Evolutionary conservation across 2,329 filamentous ascomycete species (phyloP), one percentile per base, ranked within the genome.

Genomic region (Fusarium subtropicale): DNA sequence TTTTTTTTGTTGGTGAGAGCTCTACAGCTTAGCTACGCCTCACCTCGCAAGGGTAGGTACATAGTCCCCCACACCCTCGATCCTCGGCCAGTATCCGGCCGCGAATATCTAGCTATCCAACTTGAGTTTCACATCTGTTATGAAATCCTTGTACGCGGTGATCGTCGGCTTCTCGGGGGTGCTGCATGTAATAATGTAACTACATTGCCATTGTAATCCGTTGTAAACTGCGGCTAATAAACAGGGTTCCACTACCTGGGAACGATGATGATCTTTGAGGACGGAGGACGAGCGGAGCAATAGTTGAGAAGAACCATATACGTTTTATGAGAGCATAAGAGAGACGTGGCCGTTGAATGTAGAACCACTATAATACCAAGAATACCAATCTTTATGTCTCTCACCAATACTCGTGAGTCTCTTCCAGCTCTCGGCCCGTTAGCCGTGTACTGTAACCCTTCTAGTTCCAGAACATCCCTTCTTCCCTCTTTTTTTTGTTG

Each of bases 401-500:
- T 12, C 20, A 36, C 39, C 38, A 33, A 24, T 13, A 24, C 3
- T 13, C 34, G 9, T 36, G 55, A 51, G 39, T 45, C 45, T 44
- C 30, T n/a, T 11, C 18, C 26, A 45, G 28, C 26, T n/a, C 50
- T 66, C 65, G 65, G 66, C 56, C 59, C 51, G 36, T n/a, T 39
- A 39, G 7, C 36, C 36, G 36, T 20, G 36, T 20, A 20, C 36
- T 22, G 36, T 39, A 22, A 22, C n/a, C 36, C 34, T 33, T 47
- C 22, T 38, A 30, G 30, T 18, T 52, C 33, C 24, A 57, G 26
- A 34, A 39, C 31, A 50, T 45, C 30, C 30, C 26, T 59, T 31
- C 52, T 50, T 60, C 62, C 52, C 45, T 64, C 62, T 68, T 66
- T 59, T 56, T 69, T 69, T 69, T 67, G 66, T 70, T 67, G 63